Base-by-base conservation (phyloP, 2,329 filamentous ascomycete genomes). In the Saccharata proteae region DNA sequence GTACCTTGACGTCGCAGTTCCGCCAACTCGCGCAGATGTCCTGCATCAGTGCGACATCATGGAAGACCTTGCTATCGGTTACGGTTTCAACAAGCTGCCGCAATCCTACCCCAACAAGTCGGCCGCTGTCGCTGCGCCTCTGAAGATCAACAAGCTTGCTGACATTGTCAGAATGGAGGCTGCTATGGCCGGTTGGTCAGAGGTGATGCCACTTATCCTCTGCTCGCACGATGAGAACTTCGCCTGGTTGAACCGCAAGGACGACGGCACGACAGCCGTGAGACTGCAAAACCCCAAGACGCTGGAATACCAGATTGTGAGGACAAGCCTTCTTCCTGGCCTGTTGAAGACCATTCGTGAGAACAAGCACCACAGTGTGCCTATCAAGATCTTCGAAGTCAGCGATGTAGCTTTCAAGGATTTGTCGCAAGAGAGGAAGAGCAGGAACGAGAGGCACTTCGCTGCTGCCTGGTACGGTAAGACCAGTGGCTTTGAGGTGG, bases 221-320 rank as follows among this genome's bases (percentile, higher is more conserved):
- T 98, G 90, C 68, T 93, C 84, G 26, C 85, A 94, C 56, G 88
- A 96, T 50, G 90, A 98, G 68, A 98, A 98, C 64, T 98, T 96
- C 55, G 78, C 70, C 37, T 94, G 83, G 80, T 67, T 98, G 30
- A 93, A 93, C 62, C 79, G 85, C 50, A 76, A 77, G 50, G 86
- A 94, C 44, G 81, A 93, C 47, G 83, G 83, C 41, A 77, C 70
- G 36, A 84, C 78, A 0, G 85, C 83, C 16, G 74, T 94, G 43
- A 77, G 75, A 46, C 77, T 94, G 23, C 82, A 82, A 41, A 94
- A 94, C 56, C 86, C 86, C 34, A 94, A 94, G 65, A 92, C 85
- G 0, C 69, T 75, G 16, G 86, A 94, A 53, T 94, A 93, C 59
- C 86, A 94, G 58, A 77, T 94, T 34, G 86, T 93, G 16, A 79